phyloP scores from a whole-genome alignment of 805 yeast genomes.

The Ogataea populi-albae region DNA sequence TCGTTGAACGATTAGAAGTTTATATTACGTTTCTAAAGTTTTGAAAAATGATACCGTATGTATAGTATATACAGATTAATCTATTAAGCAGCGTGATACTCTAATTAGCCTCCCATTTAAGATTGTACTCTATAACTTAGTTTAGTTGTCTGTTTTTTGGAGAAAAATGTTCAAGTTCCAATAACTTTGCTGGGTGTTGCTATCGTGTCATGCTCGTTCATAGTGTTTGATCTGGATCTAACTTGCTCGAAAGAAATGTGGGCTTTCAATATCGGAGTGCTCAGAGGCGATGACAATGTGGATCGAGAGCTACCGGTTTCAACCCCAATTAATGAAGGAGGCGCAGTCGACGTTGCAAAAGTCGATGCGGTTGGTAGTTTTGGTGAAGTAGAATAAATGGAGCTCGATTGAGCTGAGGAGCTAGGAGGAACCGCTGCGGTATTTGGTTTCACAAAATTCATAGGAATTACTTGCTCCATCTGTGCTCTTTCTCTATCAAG shows the following conservation, averaged over 20 bases:
- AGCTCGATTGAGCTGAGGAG: not conserved
- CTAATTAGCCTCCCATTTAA: no score
- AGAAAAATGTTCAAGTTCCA: no score
- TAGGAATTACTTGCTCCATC: slow-evolving; percentile 6
- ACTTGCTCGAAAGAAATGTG: slow-evolving; percentile 9
- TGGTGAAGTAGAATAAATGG: not conserved
- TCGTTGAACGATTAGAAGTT: no score
- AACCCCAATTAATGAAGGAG: slow-evolving; percentile 5
- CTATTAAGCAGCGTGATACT: no score
- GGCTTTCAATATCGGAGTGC: slow-evolving; percentile 12
- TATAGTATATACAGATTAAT: no score
- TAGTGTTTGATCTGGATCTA: slow-evolving; percentile 24
- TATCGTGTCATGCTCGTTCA: slow-evolving; percentile 20
- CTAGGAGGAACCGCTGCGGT: slow-evolving; percentile 1
- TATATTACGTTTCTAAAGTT: no score
- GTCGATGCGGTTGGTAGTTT: slow-evolving; percentile 3
- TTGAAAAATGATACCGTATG: no score
- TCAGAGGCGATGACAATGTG: slow-evolving; percentile 11
- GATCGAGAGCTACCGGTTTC: slow-evolving; percentile 4
- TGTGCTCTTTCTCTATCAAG: slow-evolving; percentile 14
- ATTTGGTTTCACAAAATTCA: slow-evolving; percentile 3
- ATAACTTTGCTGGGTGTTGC: no score
- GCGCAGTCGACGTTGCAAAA: slow-evolving; percentile 7
- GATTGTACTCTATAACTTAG: no score
- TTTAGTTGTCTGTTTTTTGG: no score